Evolutionary conservation across 768 basidiomycete species (phyloP).

Genomic region (Trametopsis cervina): DNA sequence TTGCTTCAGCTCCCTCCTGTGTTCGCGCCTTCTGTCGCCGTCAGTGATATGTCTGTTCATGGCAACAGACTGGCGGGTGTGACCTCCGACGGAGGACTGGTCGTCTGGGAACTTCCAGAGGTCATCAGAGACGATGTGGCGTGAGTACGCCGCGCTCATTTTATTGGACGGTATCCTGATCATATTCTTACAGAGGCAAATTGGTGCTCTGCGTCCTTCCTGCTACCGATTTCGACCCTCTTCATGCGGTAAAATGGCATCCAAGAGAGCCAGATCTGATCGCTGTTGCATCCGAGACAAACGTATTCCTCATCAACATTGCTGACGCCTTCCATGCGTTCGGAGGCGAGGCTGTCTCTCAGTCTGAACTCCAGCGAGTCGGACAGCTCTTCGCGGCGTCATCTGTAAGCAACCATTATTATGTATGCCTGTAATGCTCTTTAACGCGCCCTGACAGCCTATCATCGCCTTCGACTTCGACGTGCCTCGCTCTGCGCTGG

Average conservation of each 20-base stretch:
- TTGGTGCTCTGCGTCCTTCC: constrained; percentile 67
- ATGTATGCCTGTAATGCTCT: background rate
- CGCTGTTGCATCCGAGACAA: constrained; percentile 76
- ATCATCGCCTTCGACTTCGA: constrained; percentile 86
- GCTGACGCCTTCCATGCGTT: constrained; percentile 51
- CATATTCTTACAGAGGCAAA: constrained; percentile 41
- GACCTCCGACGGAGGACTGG: constrained; percentile 83
- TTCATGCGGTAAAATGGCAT: constrained; percentile 86
- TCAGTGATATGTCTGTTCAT: constrained; percentile 82
- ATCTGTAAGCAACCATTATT: constrained; percentile 58
- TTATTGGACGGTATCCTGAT: background rate
- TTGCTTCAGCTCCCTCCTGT: constrained; percentile 63
- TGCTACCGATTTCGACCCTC: constrained; percentile 46
- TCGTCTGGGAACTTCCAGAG: constrained; percentile 83
- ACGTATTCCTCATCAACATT: constrained; percentile 72
- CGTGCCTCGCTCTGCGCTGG: constrained; percentile 65
- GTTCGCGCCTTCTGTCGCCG: constrained; percentile 56
- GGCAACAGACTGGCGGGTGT: constrained; percentile 80
- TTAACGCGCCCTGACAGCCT: constrained; percentile 35
- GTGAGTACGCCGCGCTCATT: constrained; percentile 40
- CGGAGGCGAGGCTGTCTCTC: constrained; percentile 58
- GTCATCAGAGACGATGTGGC: constrained; percentile 81
- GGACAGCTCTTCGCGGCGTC: constrained; percentile 61
- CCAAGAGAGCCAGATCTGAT: constrained; percentile 74
- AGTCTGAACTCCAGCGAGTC: constrained; percentile 63